Evolutionary conservation across 805 yeast species (phyloP).

Genomic region (Candida chilensis): DNA sequence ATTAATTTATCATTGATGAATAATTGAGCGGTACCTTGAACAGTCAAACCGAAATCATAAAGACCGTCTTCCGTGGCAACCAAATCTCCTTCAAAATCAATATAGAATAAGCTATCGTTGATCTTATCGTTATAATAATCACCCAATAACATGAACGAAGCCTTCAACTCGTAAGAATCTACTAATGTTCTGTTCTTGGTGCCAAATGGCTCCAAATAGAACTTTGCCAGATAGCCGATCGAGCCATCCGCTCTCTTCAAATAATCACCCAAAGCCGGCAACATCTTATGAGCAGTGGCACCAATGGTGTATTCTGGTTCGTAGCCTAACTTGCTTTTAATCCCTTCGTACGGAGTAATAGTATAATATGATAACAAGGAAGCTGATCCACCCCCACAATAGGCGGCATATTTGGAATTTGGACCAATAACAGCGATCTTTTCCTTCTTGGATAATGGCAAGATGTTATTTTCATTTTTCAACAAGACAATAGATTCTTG

Average conservation of each 20-base stretch:
- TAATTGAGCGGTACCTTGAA: conserved; percentile 31
- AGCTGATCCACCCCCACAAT: conserved; percentile 60
- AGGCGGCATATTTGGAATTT: conserved; percentile 38
- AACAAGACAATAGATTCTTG: conserved; percentile 47
- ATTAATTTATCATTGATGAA: conserved; percentile 31
- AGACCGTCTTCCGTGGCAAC: conserved; percentile 24
- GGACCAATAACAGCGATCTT: conserved; percentile 51
- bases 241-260: conserved; percentile 9
- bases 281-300: conserved; percentile 8
- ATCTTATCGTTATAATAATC: conserved; percentile 11
- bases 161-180: conserved; percentile 12
- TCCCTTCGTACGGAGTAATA: conserved; percentile 11
- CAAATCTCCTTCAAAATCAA: conserved; percentile 26
- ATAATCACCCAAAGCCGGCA: conserved; percentile 10
- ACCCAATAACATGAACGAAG: conserved; percentile 8
- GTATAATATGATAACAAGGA: conserved; percentile 37
- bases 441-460: conserved; percentile 36
- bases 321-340: background rate
- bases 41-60: conserved; percentile 28
- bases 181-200: conserved; percentile 11
- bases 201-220: conserved; percentile 14
- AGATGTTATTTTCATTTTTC: conserved; percentile 36
- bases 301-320: conserved; percentile 8
- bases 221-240: conserved; percentile 14
- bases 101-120: conserved; percentile 18